A percentile compares a stretch with the other conserved stretches of the same genome.
Evolutionary conservation across 192 early-diverging fungal species (phyloP).

Genomic region (Backusella circina): DNA sequence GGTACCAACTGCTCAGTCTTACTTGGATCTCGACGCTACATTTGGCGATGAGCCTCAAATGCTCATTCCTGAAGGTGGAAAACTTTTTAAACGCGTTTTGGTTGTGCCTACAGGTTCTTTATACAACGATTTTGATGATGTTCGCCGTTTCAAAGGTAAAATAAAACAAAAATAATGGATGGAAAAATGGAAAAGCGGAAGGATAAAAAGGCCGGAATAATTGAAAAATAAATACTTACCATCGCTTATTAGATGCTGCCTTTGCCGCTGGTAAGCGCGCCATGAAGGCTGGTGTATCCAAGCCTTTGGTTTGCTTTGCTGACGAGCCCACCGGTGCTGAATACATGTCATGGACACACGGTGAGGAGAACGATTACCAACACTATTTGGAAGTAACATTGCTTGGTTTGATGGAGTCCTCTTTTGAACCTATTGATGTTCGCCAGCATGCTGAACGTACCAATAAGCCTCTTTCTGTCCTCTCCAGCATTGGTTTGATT

Average conservation of each 20-base stretch:
- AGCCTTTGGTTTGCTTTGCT: constrained; percentile 61
- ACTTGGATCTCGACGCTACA: constrained; percentile 31
- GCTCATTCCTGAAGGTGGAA: constrained; percentile 29
- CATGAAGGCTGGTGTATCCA: constrained; percentile 57
- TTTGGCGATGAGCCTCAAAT: constrained; percentile 39
- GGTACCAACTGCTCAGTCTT: constrained; percentile 12
- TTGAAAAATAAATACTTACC: background rate
- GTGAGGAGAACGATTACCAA: constrained; percentile 51
- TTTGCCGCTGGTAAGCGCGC: constrained; percentile 62
- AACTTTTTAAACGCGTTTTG: constrained; percentile 62
- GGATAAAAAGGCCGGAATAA: background rate
- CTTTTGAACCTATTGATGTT: constrained; percentile 78
- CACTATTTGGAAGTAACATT: constrained; percentile 71
- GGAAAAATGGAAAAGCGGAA: background rate
- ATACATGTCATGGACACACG: constrained; percentile 14
- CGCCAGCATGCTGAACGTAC: constrained; percentile 60
- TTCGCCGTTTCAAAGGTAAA: constrained; percentile 60
- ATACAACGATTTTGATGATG: constrained; percentile 76
- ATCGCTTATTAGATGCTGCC: constrained; percentile 46
- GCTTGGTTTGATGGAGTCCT: constrained; percentile 66
- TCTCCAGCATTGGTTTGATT: constrained; percentile 61
- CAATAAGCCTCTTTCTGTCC: constrained; percentile 45
- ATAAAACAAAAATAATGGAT: background rate
- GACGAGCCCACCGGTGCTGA: constrained; percentile 36
- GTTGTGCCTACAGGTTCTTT: constrained; percentile 75